Percentiles rank a stretch among this genome's conserved stretches.
phyloP scores from a whole-genome alignment of 1,284 basidiomycete species.

The Ustilago esculenta region DNA sequence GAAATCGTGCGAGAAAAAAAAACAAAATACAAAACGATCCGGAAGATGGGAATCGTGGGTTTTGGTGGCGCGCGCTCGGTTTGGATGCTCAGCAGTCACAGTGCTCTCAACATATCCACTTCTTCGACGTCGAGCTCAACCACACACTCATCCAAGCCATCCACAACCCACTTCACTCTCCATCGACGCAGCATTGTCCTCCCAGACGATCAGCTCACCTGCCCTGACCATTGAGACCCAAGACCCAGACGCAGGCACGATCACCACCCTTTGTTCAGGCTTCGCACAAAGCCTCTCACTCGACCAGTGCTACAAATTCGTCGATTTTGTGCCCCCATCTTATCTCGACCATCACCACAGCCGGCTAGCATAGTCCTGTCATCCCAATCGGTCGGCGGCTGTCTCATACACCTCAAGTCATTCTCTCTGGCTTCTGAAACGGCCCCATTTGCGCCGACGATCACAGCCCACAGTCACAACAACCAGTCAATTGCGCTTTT shows the following conservation, averaged over 20 bases:
- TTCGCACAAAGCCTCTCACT: no score
- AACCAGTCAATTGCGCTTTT: no score
- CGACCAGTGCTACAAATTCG: no score
- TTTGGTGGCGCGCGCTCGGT: constrained; percentile 15
- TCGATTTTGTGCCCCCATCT: no score
- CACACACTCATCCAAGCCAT: background rate
- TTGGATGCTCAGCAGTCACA: constrained; percentile 7
- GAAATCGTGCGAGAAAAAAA: constrained; percentile 12
- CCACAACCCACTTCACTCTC: background rate
- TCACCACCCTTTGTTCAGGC: no score
- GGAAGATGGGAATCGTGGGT: constrained; percentile 32
- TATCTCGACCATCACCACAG: no score
- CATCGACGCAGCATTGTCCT: constrained; percentile 3
- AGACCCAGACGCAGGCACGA: background rate
- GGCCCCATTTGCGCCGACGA: no score
- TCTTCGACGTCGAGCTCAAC: background rate
- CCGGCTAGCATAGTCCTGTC: no score
- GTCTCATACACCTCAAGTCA: no score
- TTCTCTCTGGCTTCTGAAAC: no score
- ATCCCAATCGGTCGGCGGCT: no score
- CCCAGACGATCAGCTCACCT: background rate
- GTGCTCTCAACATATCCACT: constrained; percentile 4
- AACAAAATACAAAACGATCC: constrained; percentile 12
- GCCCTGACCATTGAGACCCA: background rate
- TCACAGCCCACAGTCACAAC: no score